Conservation (phyloP, 1,284 basidiomycete genomes). For the Lentinus polychrous region DNA sequence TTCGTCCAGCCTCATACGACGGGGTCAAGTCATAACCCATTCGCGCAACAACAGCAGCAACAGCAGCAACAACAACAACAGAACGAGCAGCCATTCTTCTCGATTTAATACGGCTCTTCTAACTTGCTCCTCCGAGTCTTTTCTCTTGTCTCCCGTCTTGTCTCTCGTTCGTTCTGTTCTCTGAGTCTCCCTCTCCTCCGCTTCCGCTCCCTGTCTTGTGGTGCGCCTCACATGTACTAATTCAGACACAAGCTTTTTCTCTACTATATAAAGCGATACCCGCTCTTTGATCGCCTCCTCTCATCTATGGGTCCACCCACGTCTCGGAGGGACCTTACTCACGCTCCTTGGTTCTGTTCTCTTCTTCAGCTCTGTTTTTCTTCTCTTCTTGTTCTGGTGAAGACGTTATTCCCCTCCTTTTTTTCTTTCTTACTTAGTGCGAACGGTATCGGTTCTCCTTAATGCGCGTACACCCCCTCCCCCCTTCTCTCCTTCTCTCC, state of each 20-base stretch:
- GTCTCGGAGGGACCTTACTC: too few species aligned
- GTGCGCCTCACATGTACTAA: constrained; percentile 4
- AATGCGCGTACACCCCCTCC: too few species aligned
- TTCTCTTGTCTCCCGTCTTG: not conserved
- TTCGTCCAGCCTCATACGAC: constrained; percentile 48
- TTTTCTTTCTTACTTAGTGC: too few species aligned
- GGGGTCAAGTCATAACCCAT: constrained; percentile 60
- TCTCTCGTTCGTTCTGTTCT: not conserved
- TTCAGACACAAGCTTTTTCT: not conserved
- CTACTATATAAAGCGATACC: too few species aligned
- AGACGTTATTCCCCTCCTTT: not conserved
- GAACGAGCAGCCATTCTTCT: constrained; percentile 80
- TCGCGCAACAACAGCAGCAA: constrained; percentile 57
- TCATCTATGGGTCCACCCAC: too few species aligned
- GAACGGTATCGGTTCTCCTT: too few species aligned
- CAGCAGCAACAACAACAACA: constrained; percentile 43
- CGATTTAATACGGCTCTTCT: constrained; percentile 36
- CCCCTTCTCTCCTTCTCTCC: not conserved
- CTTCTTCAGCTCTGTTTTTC: not conserved
- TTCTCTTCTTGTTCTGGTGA: not conserved
- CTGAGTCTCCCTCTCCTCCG: too few species aligned
- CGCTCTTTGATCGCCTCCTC: not conserved
- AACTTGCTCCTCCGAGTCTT: not conserved
- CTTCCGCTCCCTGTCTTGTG: too few species aligned
- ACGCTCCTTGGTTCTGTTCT: not conserved